Conservation (phyloP, 768 basidiomycete species). For the Tricholomella constricta region DNA sequence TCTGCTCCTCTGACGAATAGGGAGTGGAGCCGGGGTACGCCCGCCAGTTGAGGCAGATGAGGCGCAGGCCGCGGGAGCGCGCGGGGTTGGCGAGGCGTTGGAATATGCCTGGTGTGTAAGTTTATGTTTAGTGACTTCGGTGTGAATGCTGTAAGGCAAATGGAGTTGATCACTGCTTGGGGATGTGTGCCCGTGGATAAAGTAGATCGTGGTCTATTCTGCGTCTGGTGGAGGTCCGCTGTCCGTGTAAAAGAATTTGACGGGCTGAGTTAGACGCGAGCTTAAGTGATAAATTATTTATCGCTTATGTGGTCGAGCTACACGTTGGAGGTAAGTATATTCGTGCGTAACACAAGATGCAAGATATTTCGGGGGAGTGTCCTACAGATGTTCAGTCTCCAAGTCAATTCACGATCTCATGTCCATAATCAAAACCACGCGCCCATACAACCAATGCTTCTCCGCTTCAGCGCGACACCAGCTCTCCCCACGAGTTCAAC, state of each 20-base stretch:
- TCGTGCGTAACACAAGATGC: too few relatives aligned
- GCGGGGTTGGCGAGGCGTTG: conserved; percentile 22
- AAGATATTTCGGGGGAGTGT: too few relatives aligned
- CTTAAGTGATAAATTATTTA: too few relatives aligned
- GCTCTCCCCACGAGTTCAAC: conserved; percentile 14
- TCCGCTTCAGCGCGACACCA: conserved; percentile 3
- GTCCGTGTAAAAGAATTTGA: conserved; percentile 29
- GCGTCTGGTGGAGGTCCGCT: conserved; percentile 23
- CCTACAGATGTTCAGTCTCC: too few relatives aligned
- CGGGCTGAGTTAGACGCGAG: too few relatives aligned
- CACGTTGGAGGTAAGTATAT: too few relatives aligned
- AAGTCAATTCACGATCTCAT: too few relatives aligned
- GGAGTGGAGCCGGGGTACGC: conserved; percentile 34
- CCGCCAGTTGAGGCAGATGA: conserved; percentile 36
- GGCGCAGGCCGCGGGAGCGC: conserved; percentile 19
- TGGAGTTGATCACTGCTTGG: conserved; percentile 31
- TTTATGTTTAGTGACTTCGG: too few relatives aligned
- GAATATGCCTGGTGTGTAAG: conserved; percentile 31
- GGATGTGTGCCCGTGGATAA: conserved; percentile 33
- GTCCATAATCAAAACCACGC: background rate
- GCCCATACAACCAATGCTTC: background rate
- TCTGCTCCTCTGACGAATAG: conserved; percentile 27
- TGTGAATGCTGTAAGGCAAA: too few relatives aligned
- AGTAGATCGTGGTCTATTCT: conserved; percentile 25
- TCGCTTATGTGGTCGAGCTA: too few relatives aligned